A percentile compares a stretch with the other conserved stretches of the same genome.
These are phyloP conservation scores for Colletotrichum nymphaeae DNA, from an alignment of 2,329 filamentous ascomycete species.

Conservation along the genomic window DNA sequence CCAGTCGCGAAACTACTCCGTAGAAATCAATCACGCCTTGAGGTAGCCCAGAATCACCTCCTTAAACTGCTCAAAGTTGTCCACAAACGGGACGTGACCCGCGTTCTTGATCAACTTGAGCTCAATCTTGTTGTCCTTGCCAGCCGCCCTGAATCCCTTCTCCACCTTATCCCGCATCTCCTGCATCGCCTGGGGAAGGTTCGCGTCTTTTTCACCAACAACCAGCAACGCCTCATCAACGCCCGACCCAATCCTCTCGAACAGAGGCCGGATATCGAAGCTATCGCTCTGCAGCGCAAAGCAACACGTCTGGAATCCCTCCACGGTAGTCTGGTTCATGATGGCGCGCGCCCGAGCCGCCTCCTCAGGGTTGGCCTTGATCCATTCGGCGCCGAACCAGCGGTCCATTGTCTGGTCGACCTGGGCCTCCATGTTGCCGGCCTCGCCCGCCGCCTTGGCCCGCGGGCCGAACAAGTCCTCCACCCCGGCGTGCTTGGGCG, in stretches of 20 bases:
- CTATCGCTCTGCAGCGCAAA: constrained; percentile 48
- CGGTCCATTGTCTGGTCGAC: constrained; percentile 50
- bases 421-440: constrained; percentile 45
- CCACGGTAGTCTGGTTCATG: constrained; percentile 51
- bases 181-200: constrained; percentile 52
- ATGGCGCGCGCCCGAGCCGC: constrained; percentile 46
- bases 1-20: background rate
- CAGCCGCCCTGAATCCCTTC: constrained; percentile 42
- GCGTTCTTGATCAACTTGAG: constrained; percentile 49
- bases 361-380: constrained; percentile 48
- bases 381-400: constrained; percentile 54
- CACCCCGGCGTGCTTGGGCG: constrained; percentile 48
- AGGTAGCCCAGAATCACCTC: constrained; percentile 42
- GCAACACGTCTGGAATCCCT: constrained; percentile 55
- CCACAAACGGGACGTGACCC: constrained; percentile 52
- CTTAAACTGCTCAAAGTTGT: constrained; percentile 48
- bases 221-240: constrained; percentile 51
- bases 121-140: constrained; percentile 42
- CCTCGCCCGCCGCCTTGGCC: constrained; percentile 46
- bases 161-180: constrained; percentile 50
- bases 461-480: constrained; percentile 50
- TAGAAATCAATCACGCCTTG: constrained; percentile 23
- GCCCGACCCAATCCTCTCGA: constrained; percentile 45
- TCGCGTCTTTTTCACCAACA: constrained; percentile 55
- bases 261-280: constrained; percentile 53